These are phyloP conservation scores for Backusella parvicylindrica DNA, from an alignment of 192 early-diverging fungal genomes.

Conservation along the genomic window DNA sequence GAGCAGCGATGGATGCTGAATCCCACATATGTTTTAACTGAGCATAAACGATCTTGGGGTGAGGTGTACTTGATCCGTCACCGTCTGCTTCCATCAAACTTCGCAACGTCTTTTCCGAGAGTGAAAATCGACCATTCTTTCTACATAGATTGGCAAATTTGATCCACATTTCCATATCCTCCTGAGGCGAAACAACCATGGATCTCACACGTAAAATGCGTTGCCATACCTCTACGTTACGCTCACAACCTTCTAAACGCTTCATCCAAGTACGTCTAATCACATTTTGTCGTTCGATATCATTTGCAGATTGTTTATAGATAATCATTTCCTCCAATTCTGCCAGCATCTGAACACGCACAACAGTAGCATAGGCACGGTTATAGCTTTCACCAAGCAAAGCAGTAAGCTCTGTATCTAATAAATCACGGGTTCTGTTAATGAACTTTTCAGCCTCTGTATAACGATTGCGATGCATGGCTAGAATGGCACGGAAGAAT, in stretches of 20 bases:
- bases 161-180: slow-evolving; percentile 95
- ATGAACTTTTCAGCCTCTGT: slow-evolving; percentile 72
- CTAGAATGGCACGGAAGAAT: slow-evolving; percentile 85
- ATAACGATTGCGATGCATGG: slow-evolving; percentile 77
- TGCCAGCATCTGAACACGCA: slow-evolving; percentile 95
- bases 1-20: slow-evolving; percentile 26
- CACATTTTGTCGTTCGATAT: slow-evolving; percentile 64
- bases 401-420: slow-evolving; percentile 85
- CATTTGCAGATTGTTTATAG: slow-evolving; percentile 81
- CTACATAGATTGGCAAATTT: slow-evolving; percentile 95
- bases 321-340: slow-evolving; percentile 96
- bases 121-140: slow-evolving; percentile 76
- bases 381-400: slow-evolving; percentile 92
- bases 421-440: slow-evolving; percentile 71
- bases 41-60: slow-evolving; percentile 83
- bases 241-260: slow-evolving; percentile 83
- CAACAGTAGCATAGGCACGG: slow-evolving; percentile 82
- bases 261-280: slow-evolving; percentile 89
- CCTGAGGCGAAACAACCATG: slow-evolving; percentile 84
- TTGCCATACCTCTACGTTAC: slow-evolving; percentile 96
- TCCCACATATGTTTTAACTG: slow-evolving; percentile 92
- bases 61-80: slow-evolving; percentile 38
- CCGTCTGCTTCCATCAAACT: slow-evolving; percentile 61
- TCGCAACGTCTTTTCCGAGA: slow-evolving; percentile 77
- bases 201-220: slow-evolving; percentile 82